Conservation (phyloP, 108 stramenopile genomes). For the Cyclostephanos tholiformis region DNA sequence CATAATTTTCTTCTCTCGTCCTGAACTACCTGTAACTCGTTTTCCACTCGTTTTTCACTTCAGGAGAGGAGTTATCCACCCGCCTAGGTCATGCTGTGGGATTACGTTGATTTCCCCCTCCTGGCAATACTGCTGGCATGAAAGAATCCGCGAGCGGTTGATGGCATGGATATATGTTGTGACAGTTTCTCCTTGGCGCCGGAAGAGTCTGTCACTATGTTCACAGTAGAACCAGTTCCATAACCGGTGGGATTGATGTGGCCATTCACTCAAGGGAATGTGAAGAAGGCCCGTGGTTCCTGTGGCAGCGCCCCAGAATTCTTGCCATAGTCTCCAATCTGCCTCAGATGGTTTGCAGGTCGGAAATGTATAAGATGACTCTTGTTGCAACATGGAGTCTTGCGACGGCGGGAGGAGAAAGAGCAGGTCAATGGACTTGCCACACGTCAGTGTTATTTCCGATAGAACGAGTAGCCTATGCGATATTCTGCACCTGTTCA, state of each 20-base stretch:
- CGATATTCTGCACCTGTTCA: constrained; percentile 2
- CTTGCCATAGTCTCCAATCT: not conserved
- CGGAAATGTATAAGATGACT: not conserved
- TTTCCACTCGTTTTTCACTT: no score
- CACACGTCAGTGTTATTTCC: constrained; percentile 2
- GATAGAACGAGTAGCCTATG: not conserved
- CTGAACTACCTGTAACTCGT: no score
- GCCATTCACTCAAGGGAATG: not conserved
- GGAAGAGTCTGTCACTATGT: not conserved
- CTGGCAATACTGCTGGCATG: no score
- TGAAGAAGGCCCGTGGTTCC: not conserved
- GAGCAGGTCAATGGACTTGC: not conserved
- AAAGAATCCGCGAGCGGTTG: no score
- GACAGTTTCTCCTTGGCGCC: no score
- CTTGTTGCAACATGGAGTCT: not conserved
- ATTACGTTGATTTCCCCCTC: no score
- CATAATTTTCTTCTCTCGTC: no score
- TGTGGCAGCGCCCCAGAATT: not conserved
- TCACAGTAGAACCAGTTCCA: not conserved
- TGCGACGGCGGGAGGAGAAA: not conserved
- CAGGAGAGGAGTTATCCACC: no score
- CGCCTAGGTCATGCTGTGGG: no score
- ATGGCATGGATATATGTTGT: no score
- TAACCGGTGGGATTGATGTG: not conserved
- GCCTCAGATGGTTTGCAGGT: not conserved